Evolutionary conservation across 2,329 filamentous ascomycete species (phyloP).

Genomic region (Sclerotinia subarctica): DNA sequence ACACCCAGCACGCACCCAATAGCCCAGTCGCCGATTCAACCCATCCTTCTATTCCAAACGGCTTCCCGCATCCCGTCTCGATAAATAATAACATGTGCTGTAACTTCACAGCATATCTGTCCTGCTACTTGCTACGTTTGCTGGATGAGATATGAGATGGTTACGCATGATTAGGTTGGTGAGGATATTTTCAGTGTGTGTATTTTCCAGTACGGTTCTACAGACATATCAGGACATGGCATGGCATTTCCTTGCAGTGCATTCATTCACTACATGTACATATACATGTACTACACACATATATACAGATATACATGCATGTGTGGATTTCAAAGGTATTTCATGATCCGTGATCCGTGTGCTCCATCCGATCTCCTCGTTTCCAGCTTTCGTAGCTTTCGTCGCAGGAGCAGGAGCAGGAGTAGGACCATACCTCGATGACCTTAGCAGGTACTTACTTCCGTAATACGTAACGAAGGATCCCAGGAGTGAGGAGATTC

Average conservation of each 20-base stretch:
- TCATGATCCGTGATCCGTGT: not conserved
- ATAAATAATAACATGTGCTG: conserved; percentile 19
- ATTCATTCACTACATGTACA: too few relatives aligned
- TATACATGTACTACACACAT: too few relatives aligned
- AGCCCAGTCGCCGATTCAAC: conserved; percentile 20
- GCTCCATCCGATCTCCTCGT: conserved; percentile 11
- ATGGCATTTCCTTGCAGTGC: not conserved
- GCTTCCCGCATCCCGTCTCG: conserved; percentile 20
- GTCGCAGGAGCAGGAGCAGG: not conserved
- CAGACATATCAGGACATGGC: not conserved
- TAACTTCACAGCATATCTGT: conserved; percentile 6
- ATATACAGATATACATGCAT: too few relatives aligned
- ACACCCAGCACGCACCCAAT: not conserved
- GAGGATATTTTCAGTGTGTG: not conserved
- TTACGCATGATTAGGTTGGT: too few relatives aligned
- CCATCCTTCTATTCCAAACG: conserved; percentile 20
- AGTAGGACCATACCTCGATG: not conserved
- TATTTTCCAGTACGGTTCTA: not conserved
- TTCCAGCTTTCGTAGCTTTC: not conserved
- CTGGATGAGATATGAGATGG: too few relatives aligned
- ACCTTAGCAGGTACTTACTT: not conserved
- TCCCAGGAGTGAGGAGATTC: not conserved
- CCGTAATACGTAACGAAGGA: not conserved
- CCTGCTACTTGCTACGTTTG: too few relatives aligned
- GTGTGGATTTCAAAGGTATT: too few relatives aligned